Conservation (phyloP, 768 basidiomycete species). For the Hypholoma fasciculare region DNA sequence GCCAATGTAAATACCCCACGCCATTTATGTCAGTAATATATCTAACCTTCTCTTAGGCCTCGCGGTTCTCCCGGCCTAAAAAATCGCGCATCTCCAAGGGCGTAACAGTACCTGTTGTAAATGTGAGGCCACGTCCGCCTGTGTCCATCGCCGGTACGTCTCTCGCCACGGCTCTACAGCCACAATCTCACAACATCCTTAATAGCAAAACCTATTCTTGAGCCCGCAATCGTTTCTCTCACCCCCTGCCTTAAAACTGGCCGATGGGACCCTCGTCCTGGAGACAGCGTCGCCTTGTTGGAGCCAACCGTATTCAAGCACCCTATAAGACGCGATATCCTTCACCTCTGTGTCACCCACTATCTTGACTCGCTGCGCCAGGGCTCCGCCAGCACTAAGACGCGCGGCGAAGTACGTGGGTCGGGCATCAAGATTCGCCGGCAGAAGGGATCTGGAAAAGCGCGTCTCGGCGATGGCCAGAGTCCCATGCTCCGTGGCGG, state of each 20-base stretch:
- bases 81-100: slow-evolving; percentile 12
- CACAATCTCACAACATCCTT: not conserved
- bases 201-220: slow-evolving; percentile 20
- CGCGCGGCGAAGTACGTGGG: slow-evolving; percentile 85
- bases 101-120: slow-evolving; percentile 19
- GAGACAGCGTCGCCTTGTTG: slow-evolving; percentile 57
- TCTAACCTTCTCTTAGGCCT: slow-evolving; percentile 10
- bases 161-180: not conserved
- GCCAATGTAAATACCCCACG: slow-evolving; percentile 16
- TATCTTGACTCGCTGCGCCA: slow-evolving; percentile 88
- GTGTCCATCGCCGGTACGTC: slow-evolving; percentile 20
- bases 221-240: slow-evolving; percentile 62
- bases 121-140: slow-evolving; percentile 17
- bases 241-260: slow-evolving; percentile 54
- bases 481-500: slow-evolving; percentile 89
- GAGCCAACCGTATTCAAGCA: slow-evolving; percentile 85
- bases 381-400: slow-evolving; percentile 91
- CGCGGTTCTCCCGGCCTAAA: slow-evolving; percentile 12
- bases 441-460: slow-evolving; percentile 90
- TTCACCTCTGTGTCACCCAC: slow-evolving; percentile 90
- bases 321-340: slow-evolving; percentile 87
- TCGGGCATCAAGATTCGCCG: slow-evolving; percentile 87
- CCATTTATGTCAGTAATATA: not conserved
- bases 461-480: slow-evolving; percentile 87
- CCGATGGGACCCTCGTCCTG: slow-evolving; percentile 37